Percentiles rank a stretch among this genome's conserved stretches.
Conservation (phyloP, 352 stramenopile species). For the Globisporangium spinosum region DNA sequence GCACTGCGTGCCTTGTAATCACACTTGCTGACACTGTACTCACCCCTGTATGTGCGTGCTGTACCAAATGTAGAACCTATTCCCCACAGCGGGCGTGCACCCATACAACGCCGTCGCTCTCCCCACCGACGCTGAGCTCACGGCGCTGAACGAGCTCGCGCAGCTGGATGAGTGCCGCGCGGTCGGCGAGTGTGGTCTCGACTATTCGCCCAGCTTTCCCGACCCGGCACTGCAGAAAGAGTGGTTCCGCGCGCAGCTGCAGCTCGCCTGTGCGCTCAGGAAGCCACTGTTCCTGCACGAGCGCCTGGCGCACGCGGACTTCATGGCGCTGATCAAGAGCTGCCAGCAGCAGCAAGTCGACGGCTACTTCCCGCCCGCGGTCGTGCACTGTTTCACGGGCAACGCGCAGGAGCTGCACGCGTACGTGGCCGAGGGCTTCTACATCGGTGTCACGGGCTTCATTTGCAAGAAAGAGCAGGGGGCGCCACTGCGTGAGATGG, state of each 20-base stretch:
- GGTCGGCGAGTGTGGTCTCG: constrained; percentile 78
- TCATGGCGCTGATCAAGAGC: constrained; percentile 64
- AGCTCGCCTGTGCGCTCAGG: constrained; percentile 52
- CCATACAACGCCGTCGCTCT: constrained; percentile 59
- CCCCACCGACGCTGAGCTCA: constrained; percentile 35
- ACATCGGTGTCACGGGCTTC: constrained; percentile 89
- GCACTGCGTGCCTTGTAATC: not conserved
- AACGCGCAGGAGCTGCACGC: constrained; percentile 57
- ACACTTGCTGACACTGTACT: not conserved
- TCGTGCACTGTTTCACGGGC: constrained; percentile 92
- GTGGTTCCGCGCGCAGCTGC: constrained; percentile 67
- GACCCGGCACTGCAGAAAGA: constrained; percentile 37
- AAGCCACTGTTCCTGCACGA: constrained; percentile 87
- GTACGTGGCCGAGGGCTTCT: constrained; percentile 81
- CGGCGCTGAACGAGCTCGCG: constrained; percentile 30
- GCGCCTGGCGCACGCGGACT: constrained; percentile 70
- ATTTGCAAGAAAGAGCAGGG: constrained; percentile 82
- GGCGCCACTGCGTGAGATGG: constrained; percentile 46
- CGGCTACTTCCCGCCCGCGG: constrained; percentile 46
- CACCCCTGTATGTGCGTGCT: not conserved
- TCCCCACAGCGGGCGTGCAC: constrained; percentile 73
- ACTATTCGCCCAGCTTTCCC: constrained; percentile 70
- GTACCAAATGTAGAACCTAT: constrained; percentile 30
- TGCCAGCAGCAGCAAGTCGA: constrained; percentile 26
- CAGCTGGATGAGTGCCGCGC: constrained; percentile 34